A percentile compares a stretch with the other conserved stretches of the same genome.
Conservation (phyloP, 139 green algal genomes). For the Chloropicon primus region DNA sequence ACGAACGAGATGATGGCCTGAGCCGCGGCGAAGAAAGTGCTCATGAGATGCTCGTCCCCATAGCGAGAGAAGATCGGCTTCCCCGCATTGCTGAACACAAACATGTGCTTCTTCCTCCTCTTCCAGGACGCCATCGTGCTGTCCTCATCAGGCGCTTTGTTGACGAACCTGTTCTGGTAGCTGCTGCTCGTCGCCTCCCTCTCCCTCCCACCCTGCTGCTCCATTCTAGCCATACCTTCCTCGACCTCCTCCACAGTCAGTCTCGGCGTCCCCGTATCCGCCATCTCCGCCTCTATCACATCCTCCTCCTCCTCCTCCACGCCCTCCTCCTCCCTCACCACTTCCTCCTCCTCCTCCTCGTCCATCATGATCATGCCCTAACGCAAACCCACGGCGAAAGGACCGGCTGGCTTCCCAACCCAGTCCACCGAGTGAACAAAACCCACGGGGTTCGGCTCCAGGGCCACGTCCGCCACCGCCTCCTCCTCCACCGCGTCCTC, state of each 20-base stretch:
- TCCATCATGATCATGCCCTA: neutral
- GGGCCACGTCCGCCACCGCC: too few relatives aligned
- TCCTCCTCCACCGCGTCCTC: too few relatives aligned
- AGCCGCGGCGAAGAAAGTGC: slow-evolving; percentile 47
- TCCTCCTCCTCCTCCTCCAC: neutral
- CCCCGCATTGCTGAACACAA: slow-evolving; percentile 55
- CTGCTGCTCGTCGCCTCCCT: neutral
- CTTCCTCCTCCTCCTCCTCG: neutral
- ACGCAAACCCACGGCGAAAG: too few relatives aligned
- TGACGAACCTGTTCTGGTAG: neutral
- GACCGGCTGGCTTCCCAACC: too few relatives aligned
- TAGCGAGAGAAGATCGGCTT: slow-evolving; percentile 60
- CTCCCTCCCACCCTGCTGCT: neutral
- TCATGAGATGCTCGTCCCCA: slow-evolving; percentile 48
- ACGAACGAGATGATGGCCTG: slow-evolving; percentile 36
- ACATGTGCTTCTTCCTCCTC: slow-evolving; percentile 41
- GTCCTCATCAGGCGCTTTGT: slow-evolving; percentile 9
- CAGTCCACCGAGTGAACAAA: too few relatives aligned
- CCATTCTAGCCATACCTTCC: neutral
- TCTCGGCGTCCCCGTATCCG: neutral
- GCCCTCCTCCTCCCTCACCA: neutral
- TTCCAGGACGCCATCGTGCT: slow-evolving; percentile 20
- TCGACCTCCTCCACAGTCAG: neutral
- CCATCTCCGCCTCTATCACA: neutral
- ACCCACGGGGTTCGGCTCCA: too few relatives aligned